phyloP scores from a whole-genome alignment of 1,139 yeast genomes.

The Nadsonia starkeyi-henricii region DNA sequence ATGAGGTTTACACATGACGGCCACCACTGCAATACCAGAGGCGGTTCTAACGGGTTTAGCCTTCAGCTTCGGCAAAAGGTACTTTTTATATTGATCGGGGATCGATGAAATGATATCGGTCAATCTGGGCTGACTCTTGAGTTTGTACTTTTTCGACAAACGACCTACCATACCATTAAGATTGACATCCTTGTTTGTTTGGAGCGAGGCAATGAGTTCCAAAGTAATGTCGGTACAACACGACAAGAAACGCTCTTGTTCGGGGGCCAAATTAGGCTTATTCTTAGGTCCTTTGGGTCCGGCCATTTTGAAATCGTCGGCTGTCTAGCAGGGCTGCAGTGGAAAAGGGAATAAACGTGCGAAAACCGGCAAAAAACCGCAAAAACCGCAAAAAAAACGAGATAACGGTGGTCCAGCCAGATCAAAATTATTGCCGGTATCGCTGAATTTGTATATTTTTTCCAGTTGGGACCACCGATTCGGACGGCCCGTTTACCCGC shows the following conservation, averaged over 20 bases:
- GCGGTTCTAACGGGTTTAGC: conserved; percentile 99
- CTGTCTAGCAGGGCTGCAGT: too few species aligned
- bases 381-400: too few species aligned
- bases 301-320: neutral
- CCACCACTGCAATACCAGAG: conserved; percentile 93
- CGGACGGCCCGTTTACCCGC: neutral
- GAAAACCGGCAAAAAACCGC: too few species aligned
- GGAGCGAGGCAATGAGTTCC: conserved; percentile 70
- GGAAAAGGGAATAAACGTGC: too few species aligned
- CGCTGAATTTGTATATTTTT: too few species aligned
- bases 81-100: conserved; percentile 91
- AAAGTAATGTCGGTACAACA: conserved; percentile 88
- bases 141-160: conserved; percentile 77
- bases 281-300: conserved; percentile 16
- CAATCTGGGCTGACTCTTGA: conserved; percentile 83
- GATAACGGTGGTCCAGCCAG: too few species aligned
- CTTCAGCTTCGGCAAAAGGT: conserved; percentile 78
- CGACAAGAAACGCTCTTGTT: conserved; percentile 82
- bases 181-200: conserved; percentile 67
- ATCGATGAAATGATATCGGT: conserved; percentile 91
- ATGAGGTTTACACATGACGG: conserved; percentile 98
- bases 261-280: conserved; percentile 28
- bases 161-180: conserved; percentile 80
- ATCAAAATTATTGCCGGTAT: too few species aligned
- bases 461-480: neutral